Evolutionary conservation across 2,329 filamentous ascomycete species (phyloP).

Genomic region (Fusarium heterosporum): DNA sequence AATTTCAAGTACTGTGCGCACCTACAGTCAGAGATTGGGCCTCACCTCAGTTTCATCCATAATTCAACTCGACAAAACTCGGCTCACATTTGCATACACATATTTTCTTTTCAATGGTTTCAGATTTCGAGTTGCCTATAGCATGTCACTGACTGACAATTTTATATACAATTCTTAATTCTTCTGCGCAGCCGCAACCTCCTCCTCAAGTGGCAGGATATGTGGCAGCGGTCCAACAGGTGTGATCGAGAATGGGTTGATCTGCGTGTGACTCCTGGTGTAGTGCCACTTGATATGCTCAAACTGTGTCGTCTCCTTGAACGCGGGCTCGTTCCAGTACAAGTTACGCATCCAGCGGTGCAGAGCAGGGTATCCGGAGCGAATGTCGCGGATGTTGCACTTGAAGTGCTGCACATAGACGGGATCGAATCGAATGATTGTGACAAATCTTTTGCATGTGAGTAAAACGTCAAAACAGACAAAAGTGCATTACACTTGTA

Average conservation of each 20-base stretch:
- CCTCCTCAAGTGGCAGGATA: conserved; percentile 81
- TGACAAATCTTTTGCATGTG: conserved; percentile 66
- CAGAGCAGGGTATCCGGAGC: conserved; percentile 82
- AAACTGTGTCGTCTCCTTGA: conserved; percentile 86
- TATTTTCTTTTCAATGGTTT: neutral
- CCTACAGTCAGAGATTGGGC: conserved; percentile 11
- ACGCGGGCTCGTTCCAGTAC: conserved; percentile 86
- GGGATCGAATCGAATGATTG: conserved; percentile 78
- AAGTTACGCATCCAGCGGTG: conserved; percentile 85
- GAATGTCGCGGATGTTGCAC: conserved; percentile 87
- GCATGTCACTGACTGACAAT: neutral
- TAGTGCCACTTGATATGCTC: conserved; percentile 91
- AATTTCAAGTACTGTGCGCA: conserved; percentile 11
- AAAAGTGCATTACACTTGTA: neutral
- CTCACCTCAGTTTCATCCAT: conserved; percentile 22
- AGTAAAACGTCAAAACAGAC: conserved; percentile 1
- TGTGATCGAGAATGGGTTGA: conserved; percentile 79
- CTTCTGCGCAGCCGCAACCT: conserved; percentile 70
- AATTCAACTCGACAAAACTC: conserved; percentile 1
- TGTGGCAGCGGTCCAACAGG: conserved; percentile 87
- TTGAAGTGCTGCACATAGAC: conserved; percentile 92
- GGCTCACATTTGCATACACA: conserved; percentile 17
- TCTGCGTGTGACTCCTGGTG: conserved; percentile 71
- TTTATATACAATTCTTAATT: conserved; percentile 1
- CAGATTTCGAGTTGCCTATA: neutral